Conservation (phyloP, 2,329 filamentous ascomycete species). For the Colletotrichum incanum region DNA sequence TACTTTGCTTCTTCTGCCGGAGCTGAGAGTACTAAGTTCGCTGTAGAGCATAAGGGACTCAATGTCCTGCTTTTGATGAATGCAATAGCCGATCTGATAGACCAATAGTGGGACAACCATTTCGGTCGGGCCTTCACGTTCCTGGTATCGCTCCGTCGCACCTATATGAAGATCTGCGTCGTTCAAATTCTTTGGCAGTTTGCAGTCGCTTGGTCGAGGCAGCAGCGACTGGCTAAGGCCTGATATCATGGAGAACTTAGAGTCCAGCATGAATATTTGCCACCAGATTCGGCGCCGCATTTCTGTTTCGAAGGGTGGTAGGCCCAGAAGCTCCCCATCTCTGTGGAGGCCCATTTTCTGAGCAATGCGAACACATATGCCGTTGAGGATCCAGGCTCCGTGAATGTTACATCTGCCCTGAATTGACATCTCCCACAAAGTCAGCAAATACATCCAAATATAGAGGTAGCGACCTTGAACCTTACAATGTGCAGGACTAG, state of each 20-base stretch:
- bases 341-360: conserved; percentile 78
- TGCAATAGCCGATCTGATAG: conserved; percentile 65
- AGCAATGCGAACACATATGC: conserved; percentile 73
- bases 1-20: conserved; percentile 29
- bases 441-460: not conserved
- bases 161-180: conserved; percentile 72
- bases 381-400: conserved; percentile 73
- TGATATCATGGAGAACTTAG: conserved; percentile 70
- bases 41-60: conserved; percentile 61
- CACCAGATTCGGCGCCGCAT: conserved; percentile 78
- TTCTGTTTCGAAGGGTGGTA: conserved; percentile 75
- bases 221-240: conserved; percentile 71
- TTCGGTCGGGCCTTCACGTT: conserved; percentile 69
- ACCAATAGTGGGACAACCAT: conserved; percentile 71
- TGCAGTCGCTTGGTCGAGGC: conserved; percentile 69
- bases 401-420: conserved; percentile 72
- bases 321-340: conserved; percentile 69
- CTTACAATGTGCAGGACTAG: conserved; percentile 70
- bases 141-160: conserved; percentile 67
- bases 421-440: conserved; percentile 64
- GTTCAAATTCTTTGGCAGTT: conserved; percentile 73
- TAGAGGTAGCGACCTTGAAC: not conserved
- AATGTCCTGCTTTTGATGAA: conserved; percentile 60
- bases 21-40: conserved; percentile 28
- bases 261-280: conserved; percentile 73